Percentiles rank a stretch among this genome's conserved stretches.
These are phyloP conservation scores for Naegleria lovaniensis DNA, from an alignment of 208 protist species.

Conservation along the genomic window DNA sequence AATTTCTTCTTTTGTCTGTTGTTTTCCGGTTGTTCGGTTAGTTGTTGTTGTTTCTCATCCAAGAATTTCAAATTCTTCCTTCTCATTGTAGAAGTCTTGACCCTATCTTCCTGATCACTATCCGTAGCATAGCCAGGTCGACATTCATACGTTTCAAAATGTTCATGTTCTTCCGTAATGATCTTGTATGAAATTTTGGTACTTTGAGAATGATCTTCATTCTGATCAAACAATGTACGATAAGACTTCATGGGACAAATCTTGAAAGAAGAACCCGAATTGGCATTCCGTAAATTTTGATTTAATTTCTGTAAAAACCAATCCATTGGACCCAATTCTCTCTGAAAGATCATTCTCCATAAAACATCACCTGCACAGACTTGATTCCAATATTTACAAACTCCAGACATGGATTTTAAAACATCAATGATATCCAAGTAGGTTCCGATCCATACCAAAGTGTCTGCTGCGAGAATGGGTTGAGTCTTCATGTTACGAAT, in stretches of 20 bases:
- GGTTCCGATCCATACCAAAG: not conserved
- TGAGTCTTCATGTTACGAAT: no score
- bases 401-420: not conserved
- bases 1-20: no score
- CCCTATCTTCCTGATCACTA: no score
- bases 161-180: no score
- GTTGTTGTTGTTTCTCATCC: no score
- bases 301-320: not conserved
- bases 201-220: not conserved
- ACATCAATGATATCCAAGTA: not conserved
- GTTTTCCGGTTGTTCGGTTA: no score
- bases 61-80: no score
- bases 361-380: not conserved
- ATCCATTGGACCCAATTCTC: not conserved
- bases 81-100: no score
- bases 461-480: not conserved
- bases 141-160: no score
- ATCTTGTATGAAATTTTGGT: no score
- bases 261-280: not conserved
- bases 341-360: not conserved
- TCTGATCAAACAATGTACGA: not conserved
- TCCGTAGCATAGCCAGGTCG: no score
- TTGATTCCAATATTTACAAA: not conserved
- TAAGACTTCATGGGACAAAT: no score
- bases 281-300: not conserved